Evolutionary conservation across 495 filamentous ascomycete species (phyloP).

Genomic region (Saxispiralis lemnorum): DNA sequence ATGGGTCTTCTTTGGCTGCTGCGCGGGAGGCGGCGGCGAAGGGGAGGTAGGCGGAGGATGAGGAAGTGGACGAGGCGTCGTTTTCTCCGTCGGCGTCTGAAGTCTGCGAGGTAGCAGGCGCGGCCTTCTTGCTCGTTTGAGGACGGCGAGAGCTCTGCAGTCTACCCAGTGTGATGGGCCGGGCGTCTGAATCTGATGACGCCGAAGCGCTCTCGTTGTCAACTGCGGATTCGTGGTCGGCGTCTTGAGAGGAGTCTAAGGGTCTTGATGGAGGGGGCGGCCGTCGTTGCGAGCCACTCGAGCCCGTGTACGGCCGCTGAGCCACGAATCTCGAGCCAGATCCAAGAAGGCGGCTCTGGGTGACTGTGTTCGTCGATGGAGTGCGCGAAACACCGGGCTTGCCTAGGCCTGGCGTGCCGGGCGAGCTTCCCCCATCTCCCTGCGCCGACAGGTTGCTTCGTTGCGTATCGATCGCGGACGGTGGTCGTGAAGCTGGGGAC

Average conservation of each 20-base stretch:
- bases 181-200: constrained; percentile 21
- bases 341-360: constrained; percentile 20
- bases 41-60: constrained; percentile 3
- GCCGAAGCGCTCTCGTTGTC: constrained; percentile 22
- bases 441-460: neutral
- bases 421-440: constrained; percentile 27
- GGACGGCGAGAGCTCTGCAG: constrained; percentile 31
- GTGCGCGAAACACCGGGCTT: constrained; percentile 24
- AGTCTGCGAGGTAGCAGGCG: constrained; percentile 13
- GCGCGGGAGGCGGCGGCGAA: too few species aligned
- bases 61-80: constrained; percentile 52
- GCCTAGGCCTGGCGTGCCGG: neutral
- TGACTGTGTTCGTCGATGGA: constrained; percentile 29
- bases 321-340: constrained; percentile 6
- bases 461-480: neutral
- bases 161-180: constrained; percentile 14
- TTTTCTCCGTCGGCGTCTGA: constrained; percentile 33
- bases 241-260: neutral
- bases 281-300: constrained; percentile 8
- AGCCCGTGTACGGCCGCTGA: constrained; percentile 9
- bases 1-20: constrained; percentile 31
- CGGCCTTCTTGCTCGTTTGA: constrained; percentile 14
- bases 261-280: neutral
- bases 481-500: neutral
- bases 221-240: constrained; percentile 18